Percentiles rank a stretch among this genome's conserved stretches.
These are phyloP conservation scores for Apiospora marii DNA, from an alignment of 2,329 filamentous ascomycete species.

Conservation along the genomic window DNA sequence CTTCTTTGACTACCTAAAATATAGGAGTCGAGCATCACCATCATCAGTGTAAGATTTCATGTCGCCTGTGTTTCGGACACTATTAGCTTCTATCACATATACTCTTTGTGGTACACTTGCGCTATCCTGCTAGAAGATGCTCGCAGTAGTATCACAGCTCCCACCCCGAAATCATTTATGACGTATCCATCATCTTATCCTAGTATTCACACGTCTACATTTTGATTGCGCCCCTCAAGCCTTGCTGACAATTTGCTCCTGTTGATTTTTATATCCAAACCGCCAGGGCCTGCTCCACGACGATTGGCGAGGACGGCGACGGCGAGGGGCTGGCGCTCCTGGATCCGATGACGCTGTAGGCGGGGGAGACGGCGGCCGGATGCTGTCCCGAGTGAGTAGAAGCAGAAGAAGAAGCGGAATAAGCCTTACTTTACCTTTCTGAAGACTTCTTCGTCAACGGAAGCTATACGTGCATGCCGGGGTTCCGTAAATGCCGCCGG, in stretches of 20 bases:
- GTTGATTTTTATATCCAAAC: background rate
- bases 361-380: constrained; percentile 27
- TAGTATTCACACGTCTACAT: background rate
- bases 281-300: constrained; percentile 24
- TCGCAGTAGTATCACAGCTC: background rate
- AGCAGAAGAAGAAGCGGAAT: background rate
- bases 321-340: constrained; percentile 24
- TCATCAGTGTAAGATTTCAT: background rate
- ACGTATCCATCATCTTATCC: background rate
- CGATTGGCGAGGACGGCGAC: constrained; percentile 30
- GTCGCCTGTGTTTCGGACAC: background rate
- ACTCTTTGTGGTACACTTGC: background rate
- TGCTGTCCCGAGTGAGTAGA: constrained; percentile 26
- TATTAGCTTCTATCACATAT: background rate
- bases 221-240: background rate
- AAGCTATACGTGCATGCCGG: background rate
- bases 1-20: background rate
- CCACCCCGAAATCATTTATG: background rate
- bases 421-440: background rate
- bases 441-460: background rate
- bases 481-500: background rate
- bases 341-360: constrained; percentile 20
- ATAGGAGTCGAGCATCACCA: background rate
- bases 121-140: background rate
- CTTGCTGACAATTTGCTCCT: background rate